Evolutionary conservation across 768 basidiomycete species (phyloP).

Genomic region (Suillus decipiens): DNA sequence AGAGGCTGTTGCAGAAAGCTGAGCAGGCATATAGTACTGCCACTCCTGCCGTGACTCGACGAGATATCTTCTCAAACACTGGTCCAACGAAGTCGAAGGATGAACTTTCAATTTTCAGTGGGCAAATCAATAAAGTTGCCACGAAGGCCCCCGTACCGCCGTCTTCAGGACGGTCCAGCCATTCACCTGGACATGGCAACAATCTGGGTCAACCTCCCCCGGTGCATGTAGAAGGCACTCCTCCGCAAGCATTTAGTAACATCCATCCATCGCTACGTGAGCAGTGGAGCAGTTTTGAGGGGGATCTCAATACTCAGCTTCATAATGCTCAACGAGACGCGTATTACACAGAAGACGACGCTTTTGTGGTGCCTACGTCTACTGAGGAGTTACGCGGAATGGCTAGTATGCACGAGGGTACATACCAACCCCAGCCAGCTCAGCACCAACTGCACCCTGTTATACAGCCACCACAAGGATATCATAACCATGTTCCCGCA

Average conservation of each 20-base stretch:
- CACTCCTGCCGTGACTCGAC: constrained; percentile 42
- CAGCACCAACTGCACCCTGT: constrained; percentile 27
- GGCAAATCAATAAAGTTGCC: constrained; percentile 65
- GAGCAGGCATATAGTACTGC: constrained; percentile 52
- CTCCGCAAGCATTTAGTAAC: constrained; percentile 38
- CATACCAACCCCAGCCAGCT: constrained; percentile 18
- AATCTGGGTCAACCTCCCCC: constrained; percentile 9
- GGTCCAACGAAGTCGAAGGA: constrained; percentile 51
- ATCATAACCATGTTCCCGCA: not conserved
- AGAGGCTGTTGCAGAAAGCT: constrained; percentile 62
- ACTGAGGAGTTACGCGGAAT: constrained; percentile 10
- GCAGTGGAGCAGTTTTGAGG: constrained; percentile 59
- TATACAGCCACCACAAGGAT: constrained; percentile 21
- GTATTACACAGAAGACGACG: constrained; percentile 25
- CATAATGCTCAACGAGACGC: constrained; percentile 35
- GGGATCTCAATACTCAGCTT: constrained; percentile 52
- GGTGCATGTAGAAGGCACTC: not conserved
- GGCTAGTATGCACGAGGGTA: not conserved
- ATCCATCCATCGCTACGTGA: constrained; percentile 59
- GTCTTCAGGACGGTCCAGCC: constrained; percentile 9
- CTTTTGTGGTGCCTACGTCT: constrained; percentile 10
- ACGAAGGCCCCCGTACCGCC: constrained; percentile 40
- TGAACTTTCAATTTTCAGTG: constrained; percentile 74
- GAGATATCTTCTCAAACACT: constrained; percentile 61
- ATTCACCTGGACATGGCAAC: constrained; percentile 19